These are phyloP conservation scores for Lenzites betulinus DNA, from an alignment of 768 basidiomycete species.

Conservation along the genomic window DNA sequence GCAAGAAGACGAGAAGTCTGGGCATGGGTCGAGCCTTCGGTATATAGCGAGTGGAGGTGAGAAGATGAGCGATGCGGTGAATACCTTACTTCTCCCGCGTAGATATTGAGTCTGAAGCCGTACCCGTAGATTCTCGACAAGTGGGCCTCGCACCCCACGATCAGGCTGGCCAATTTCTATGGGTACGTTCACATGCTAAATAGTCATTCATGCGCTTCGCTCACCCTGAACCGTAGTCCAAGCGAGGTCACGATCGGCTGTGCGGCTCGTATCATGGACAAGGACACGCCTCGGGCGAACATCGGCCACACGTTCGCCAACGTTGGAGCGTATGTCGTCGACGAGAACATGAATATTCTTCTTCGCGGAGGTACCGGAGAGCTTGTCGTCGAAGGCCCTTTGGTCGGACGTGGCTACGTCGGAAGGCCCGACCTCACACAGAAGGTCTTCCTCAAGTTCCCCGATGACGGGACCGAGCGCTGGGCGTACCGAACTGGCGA, in stretches of 20 bases:
- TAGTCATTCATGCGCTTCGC: not conserved
- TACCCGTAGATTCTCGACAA: slow-evolving; percentile 42
- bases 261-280: slow-evolving; percentile 46
- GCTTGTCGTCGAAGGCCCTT: slow-evolving; percentile 50
- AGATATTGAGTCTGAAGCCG: not conserved
- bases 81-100: slow-evolving; percentile 17
- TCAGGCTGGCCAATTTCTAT: slow-evolving; percentile 52
- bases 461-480: slow-evolving; percentile 36
- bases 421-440: slow-evolving; percentile 45
- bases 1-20: slow-evolving; percentile 33
- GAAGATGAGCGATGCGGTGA: slow-evolving; percentile 53
- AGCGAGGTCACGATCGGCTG: slow-evolving; percentile 57
- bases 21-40: slow-evolving; percentile 35
- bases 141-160: slow-evolving; percentile 47
- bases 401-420: slow-evolving; percentile 54
- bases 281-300: slow-evolving; percentile 42
- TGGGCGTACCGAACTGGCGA: slow-evolving; percentile 53
- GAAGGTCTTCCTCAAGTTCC: slow-evolving; percentile 50
- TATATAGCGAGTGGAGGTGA: slow-evolving; percentile 54
- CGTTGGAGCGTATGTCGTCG: slow-evolving; percentile 43
- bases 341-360: slow-evolving; percentile 43
- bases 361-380: slow-evolving; percentile 49
- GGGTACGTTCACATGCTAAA: slow-evolving; percentile 32
- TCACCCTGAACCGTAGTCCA: slow-evolving; percentile 31
- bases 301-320: slow-evolving; percentile 45